phyloP scores from a whole-genome alignment of 306 rosid species.

The Vicia sativa region DNA sequence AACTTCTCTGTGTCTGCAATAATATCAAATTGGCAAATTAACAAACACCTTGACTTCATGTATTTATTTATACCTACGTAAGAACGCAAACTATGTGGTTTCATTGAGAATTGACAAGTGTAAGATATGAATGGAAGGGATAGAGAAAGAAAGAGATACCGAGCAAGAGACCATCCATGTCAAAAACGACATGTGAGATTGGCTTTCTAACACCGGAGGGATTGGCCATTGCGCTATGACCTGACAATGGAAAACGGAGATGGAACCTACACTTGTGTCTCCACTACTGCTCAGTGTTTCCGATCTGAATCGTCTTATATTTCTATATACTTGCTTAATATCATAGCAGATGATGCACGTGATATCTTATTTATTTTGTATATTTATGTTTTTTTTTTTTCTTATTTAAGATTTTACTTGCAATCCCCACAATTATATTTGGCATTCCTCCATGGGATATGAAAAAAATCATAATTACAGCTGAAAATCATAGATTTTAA shows the following conservation, averaged over 20 bases:
- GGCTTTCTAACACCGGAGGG: constrained; percentile 43
- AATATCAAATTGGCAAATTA: constrained; percentile 25
- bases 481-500: no score
- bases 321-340: no score
- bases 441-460: no score
- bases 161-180: constrained; percentile 96
- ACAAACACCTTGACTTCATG: background rate
- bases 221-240: constrained; percentile 53
- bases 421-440: no score
- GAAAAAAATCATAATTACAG: no score
- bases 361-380: no score
- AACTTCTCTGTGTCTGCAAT: constrained; percentile 84
- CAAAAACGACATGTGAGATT: constrained; percentile 75
- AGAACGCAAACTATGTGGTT: background rate
- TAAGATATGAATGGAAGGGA: no score
- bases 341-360: no score
- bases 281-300: background rate
- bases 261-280: background rate
- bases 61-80: background rate
- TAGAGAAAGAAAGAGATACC: constrained; percentile 46
- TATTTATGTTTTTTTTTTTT: no score
- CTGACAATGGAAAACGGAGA: constrained; percentile 2
- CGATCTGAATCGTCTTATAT: background rate
- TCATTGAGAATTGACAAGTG: no score
- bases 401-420: no score